Percentiles rank a stretch among this genome's conserved stretches.
Conservation (phyloP, 2,329 filamentous ascomycete genomes). For the Fusarium sp. region DNA sequence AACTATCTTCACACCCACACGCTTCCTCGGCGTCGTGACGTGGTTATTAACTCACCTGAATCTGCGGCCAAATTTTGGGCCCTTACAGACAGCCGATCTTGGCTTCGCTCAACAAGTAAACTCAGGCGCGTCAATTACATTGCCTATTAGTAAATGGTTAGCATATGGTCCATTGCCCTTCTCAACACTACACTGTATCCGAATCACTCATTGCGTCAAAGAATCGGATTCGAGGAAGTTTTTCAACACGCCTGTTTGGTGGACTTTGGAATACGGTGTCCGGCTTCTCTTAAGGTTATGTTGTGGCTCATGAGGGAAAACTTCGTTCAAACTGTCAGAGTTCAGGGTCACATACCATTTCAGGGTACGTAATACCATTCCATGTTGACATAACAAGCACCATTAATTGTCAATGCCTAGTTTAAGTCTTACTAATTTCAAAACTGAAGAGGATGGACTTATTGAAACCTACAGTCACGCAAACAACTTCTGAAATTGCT, state of each 20-base stretch:
- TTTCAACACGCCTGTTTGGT: background rate
- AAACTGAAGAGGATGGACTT: background rate
- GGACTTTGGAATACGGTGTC: background rate
- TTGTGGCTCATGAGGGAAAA: background rate
- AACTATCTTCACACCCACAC: constrained; percentile 26
- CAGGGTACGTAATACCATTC: background rate
- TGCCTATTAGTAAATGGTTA: constrained; percentile 26
- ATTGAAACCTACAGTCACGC: background rate
- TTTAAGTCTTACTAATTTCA: background rate
- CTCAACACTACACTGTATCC: constrained; percentile 17
- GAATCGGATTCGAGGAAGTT: background rate
- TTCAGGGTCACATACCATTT: background rate
- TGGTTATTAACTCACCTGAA: constrained; percentile 42
- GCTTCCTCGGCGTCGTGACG: constrained; percentile 37
- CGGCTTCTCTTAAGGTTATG: background rate
- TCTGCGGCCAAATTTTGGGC: constrained; percentile 40
- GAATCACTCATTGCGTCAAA: background rate
- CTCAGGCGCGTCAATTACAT: constrained; percentile 29
- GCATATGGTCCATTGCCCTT: constrained; percentile 18
- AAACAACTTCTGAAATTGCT: background rate
- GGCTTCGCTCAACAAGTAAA: constrained; percentile 13
- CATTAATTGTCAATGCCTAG: background rate
- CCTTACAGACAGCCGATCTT: constrained; percentile 24
- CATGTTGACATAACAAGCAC: background rate
- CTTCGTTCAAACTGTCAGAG: background rate